Conservation (phyloP, 1,139 yeast genomes). For the Yarrowia galli region DNA sequence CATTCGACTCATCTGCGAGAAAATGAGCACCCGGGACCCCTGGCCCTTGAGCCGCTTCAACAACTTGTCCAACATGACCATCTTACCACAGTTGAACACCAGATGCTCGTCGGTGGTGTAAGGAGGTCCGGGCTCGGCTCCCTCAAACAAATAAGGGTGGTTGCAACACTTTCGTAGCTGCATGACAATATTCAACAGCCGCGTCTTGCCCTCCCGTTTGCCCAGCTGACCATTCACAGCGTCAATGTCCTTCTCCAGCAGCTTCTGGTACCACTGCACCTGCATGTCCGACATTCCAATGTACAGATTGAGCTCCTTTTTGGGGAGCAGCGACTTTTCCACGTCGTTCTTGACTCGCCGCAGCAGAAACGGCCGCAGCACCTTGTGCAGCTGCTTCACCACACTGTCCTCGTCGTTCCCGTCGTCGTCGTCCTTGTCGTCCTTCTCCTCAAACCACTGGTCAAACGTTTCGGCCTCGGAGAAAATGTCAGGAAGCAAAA, state of each 20-base stretch:
- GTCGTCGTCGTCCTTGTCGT: constrained; percentile 52
- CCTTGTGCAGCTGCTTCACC: constrained; percentile 88
- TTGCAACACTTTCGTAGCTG: constrained; percentile 95
- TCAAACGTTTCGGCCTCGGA: constrained; percentile 92
- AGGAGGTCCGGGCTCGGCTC: constrained; percentile 99
- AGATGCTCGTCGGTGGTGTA: constrained; percentile 95
- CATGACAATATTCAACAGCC: constrained; percentile 93
- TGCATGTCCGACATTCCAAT: constrained; percentile 98
- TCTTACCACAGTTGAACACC: constrained; percentile 86
- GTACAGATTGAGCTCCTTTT: constrained; percentile 86
- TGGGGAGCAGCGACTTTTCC: constrained; percentile 87
- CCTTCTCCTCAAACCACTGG: constrained; percentile 75
- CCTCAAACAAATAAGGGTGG: constrained; percentile 95
- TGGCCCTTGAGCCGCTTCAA: constrained; percentile 72
- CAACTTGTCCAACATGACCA: constrained; percentile 86
- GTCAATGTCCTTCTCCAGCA: constrained; percentile 91
- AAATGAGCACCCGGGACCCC: constrained; percentile 90
- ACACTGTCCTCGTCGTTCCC: constrained; percentile 62
- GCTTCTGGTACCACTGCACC: constrained; percentile 84
- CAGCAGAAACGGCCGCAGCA: constrained; percentile 83
- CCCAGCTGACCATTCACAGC: constrained; percentile 96
- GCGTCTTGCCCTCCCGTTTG: constrained; percentile 89
- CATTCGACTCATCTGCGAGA: constrained; percentile 94
- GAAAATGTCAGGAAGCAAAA: constrained; percentile 93
- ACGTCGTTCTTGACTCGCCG: constrained; percentile 94